Evolutionary conservation across 1,284 basidiomycete genomes (phyloP), one percentile per base, ranked within the genome.

Genomic region (Lentinula novae-zelandiae): DNA sequence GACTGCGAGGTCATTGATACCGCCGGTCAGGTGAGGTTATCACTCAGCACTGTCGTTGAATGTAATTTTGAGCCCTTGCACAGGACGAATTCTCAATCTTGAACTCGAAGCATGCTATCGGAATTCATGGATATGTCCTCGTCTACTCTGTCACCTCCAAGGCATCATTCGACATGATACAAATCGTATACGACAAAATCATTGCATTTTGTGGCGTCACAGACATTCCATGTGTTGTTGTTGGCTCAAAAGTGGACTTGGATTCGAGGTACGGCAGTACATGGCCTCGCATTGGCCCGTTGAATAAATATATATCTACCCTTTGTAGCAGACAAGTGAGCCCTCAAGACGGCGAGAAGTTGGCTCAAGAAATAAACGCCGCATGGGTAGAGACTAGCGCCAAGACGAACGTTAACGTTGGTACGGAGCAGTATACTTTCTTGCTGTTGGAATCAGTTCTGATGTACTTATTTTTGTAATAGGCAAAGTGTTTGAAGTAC

Each of bases 1-100:
- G 87, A 94, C 66, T 95, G 94, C 78, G 95, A 98, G 78, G 98
- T 99, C 78, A 94, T 99, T 71, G 97, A 99, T 77, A 98, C 96
- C 63, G 97, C 97, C 60, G 97, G 97, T 53, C 95, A 99, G 85
- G 89, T 85, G 61, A 63, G 74, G 57, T 49, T 20, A 15, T 36
- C 51, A 33, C 44, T 42, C 20, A 17, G 33, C 38, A 9, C 22
- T 38, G 15, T 31, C 15, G 17, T 22, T 2, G 2, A 20, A 36
- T 5, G 38, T 56, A 15, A 83, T 33, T 51, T 4, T 20, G 10
- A 9, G 22, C 6, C 6, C 12, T 46, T 22, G 20, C 53, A 36
- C 52, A 82, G 81, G 81, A 82, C 63, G 80, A 82, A 71, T 82
- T 79, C 65, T 79, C 80, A 22, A 77, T 79, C 31, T 70, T 82